Percentiles rank a stretch among this genome's conserved stretches.
Evolutionary conservation across 345 rosid genomes (phyloP).

Genomic region (Boechera stricta): DNA sequence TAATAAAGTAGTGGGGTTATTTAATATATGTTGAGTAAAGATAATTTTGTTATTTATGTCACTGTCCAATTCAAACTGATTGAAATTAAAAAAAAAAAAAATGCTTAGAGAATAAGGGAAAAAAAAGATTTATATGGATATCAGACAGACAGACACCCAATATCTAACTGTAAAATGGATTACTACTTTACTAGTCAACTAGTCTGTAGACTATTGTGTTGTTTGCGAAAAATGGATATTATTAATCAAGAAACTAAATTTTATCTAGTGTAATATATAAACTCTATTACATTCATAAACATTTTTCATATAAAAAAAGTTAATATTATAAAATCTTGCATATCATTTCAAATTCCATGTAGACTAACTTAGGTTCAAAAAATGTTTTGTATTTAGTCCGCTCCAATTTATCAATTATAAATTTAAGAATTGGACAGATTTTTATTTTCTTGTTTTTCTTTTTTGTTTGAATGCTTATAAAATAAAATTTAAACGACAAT

Average conservation of each 20-base stretch:
- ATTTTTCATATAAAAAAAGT: neutral
- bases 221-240: neutral
- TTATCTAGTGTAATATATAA: neutral
- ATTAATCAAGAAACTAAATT: neutral
- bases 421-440: neutral
- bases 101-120: neutral
- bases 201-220: neutral
- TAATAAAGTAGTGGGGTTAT: conserved; percentile 19
- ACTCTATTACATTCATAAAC: neutral
- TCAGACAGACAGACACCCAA: conserved; percentile 15
- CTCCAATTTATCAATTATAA: neutral
- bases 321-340: neutral
- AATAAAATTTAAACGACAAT: too few species aligned
- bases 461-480: too few species aligned
- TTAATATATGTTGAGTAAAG: neutral
- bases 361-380: neutral
- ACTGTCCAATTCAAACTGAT: conserved; percentile 14
- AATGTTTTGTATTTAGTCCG: neutral
- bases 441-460: neutral
- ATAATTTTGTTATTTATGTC: conserved; percentile 32
- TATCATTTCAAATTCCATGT: neutral
- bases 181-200: neutral
- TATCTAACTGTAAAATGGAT: conserved; percentile 8
- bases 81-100: neutral
- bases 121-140: conserved; percentile 2